Conservation (phyloP, 2,329 filamentous ascomycete species). For the Beauveria bassiana region DNA sequence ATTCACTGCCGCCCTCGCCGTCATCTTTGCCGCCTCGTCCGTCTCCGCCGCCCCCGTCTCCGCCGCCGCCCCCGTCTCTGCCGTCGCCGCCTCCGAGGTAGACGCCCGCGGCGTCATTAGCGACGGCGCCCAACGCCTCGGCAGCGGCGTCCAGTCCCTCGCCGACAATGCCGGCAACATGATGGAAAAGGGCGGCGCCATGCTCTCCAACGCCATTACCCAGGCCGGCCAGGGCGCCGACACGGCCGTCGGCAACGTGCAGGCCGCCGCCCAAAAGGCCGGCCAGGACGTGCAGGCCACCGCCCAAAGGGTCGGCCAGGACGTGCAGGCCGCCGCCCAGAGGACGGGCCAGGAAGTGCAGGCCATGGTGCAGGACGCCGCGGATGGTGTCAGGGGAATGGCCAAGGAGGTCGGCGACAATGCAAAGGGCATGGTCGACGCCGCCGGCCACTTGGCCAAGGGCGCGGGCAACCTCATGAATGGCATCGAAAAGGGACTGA, state of each 20-base stretch:
- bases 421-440: background rate
- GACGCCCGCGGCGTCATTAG: background rate
- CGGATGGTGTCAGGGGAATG: background rate
- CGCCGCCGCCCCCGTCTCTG: background rate
- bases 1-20: background rate
- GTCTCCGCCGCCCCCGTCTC: background rate
- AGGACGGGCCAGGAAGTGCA: background rate
- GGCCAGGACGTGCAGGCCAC: background rate
- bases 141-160: background rate
- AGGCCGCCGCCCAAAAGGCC: background rate
- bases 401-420: background rate
- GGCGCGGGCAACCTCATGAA: background rate
- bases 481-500: background rate
- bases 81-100: background rate
- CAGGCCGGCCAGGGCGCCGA: background rate
- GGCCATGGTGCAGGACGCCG: background rate
- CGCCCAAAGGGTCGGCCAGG: background rate
- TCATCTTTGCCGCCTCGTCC: background rate
- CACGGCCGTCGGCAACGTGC: background rate
- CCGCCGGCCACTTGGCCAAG: conserved; percentile 2
- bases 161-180: conserved; percentile 1
- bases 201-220: background rate
- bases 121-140: background rate
- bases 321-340: background rate
- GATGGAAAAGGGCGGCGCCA: background rate